Percentiles rank a stretch among this genome's conserved stretches.
Conservation (phyloP, 805 yeast genomes). For the Tetrapisispora phaffii region DNA sequence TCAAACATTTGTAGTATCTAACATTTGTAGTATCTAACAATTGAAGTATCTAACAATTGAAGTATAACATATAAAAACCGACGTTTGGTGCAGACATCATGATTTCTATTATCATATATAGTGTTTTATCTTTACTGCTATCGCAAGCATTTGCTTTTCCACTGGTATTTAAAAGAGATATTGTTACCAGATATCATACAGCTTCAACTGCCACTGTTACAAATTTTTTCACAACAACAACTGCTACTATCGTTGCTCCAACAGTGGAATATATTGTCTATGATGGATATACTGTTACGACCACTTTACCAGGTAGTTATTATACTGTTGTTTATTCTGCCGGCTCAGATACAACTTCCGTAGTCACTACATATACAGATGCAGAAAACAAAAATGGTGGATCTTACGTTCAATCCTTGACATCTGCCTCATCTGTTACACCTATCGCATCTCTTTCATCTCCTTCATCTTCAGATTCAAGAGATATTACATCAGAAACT, state of each 20-base stretch:
- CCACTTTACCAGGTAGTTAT: slow-evolving; percentile 18
- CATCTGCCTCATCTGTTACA: background rate
- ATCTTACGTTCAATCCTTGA: background rate
- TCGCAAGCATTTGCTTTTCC: background rate
- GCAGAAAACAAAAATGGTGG: background rate
- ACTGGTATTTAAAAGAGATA: slow-evolving; percentile 23
- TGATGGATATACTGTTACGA: slow-evolving; percentile 31
- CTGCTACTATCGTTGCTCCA: slow-evolving; percentile 33
- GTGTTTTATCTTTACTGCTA: background rate
- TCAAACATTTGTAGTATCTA: too few species aligned
- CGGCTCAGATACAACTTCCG: background rate
- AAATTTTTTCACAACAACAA: slow-evolving; percentile 33
- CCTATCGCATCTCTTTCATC: background rate
- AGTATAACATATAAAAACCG: background rate
- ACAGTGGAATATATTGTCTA: slow-evolving; percentile 33
- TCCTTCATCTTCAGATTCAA: too few species aligned
- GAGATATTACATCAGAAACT: too few species aligned
- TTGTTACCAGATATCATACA: slow-evolving; percentile 46
- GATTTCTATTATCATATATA: background rate
- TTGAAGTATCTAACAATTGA: too few species aligned
- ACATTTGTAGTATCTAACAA: too few species aligned
- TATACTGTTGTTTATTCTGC: background rate
- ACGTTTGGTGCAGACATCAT: background rate
- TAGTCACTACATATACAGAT: background rate
- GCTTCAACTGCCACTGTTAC: slow-evolving; percentile 42